These are phyloP conservation scores for Plasmodium blacklocki DNA, from an alignment of 169 alveolate species.

Conservation along the genomic window DNA sequence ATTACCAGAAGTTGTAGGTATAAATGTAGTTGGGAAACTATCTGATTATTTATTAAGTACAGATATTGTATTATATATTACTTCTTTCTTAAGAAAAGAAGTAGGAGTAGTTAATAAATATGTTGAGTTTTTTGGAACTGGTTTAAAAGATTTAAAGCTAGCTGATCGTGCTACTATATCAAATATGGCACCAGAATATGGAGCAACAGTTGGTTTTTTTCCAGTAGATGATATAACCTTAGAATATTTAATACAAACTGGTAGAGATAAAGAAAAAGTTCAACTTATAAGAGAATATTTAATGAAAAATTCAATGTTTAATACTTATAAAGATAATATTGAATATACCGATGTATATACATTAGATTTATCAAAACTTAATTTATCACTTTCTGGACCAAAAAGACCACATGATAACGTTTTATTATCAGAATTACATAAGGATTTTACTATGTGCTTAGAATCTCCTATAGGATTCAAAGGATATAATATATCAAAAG, in stretches of 20 bases:
- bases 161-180: slow-evolving; percentile 97
- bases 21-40: slow-evolving; percentile 93
- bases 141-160: slow-evolving; percentile 89
- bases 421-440: slow-evolving; percentile 88
- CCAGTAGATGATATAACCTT: slow-evolving; percentile 94
- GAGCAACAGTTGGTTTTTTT: slow-evolving; percentile 98
- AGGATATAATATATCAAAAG: slow-evolving; percentile 85
- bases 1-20: slow-evolving; percentile 97
- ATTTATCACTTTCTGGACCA: slow-evolving; percentile 96
- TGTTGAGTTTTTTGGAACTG: slow-evolving; percentile 96
- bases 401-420: slow-evolving; percentile 98
- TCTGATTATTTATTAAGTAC: slow-evolving; percentile 92
- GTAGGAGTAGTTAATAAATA: slow-evolving; percentile 98
- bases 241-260: slow-evolving; percentile 92
- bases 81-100: slow-evolving; percentile 92
- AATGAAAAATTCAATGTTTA: slow-evolving; percentile 72
- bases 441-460: slow-evolving; percentile 88
- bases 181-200: slow-evolving; percentile 98
- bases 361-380: slow-evolving; percentile 93
- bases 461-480: slow-evolving; percentile 87
- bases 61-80: slow-evolving; percentile 93
- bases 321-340: slow-evolving; percentile 65
- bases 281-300: slow-evolving; percentile 90
- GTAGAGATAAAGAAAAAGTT: slow-evolving; percentile 91
- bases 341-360: slow-evolving; percentile 85